A percentile compares a stretch with the other conserved stretches of the same genome.
phyloP scores from a whole-genome alignment of 2,329 filamentous ascomycete species.

The Diaporthe sp. region DNA sequence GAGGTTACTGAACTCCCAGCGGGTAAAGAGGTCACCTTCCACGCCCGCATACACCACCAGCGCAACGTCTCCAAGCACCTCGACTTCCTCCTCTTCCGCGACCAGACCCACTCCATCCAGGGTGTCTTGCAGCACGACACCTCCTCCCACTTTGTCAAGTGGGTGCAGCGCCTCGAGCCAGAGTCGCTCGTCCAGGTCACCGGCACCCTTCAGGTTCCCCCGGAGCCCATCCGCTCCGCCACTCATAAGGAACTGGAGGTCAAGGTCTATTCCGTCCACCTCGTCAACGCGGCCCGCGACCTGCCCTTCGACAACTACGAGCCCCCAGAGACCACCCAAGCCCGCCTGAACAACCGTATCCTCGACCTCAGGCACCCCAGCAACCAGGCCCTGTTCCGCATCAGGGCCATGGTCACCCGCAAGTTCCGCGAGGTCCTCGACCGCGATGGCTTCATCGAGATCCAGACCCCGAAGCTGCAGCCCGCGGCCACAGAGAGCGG shows the following conservation, averaged over 20 bases:
- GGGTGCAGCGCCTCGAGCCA: constrained; percentile 83
- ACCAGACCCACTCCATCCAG: constrained; percentile 86
- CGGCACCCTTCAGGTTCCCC: constrained; percentile 78
- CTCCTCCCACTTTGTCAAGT: constrained; percentile 78
- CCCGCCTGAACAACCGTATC: constrained; percentile 80
- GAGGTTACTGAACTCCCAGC: constrained; percentile 61
- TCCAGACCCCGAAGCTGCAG: constrained; percentile 93
- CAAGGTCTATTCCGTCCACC: constrained; percentile 66
- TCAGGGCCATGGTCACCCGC: constrained; percentile 83
- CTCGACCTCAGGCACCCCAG: constrained; percentile 87
- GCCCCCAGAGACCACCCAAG: constrained; percentile 60
- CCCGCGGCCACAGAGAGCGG: constrained; percentile 91
- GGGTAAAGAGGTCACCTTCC: constrained; percentile 73
- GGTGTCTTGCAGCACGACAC: constrained; percentile 73
- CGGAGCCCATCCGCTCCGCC: constrained; percentile 79
- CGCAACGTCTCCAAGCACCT: constrained; percentile 84
- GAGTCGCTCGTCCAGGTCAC: constrained; percentile 83
- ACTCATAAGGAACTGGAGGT: constrained; percentile 82
- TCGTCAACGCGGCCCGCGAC: constrained; percentile 62
- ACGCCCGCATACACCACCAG: constrained; percentile 80
- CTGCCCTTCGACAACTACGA: constrained; percentile 63
- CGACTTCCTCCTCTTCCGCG: constrained; percentile 87
- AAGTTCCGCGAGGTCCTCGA: constrained; percentile 84
- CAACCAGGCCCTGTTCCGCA: constrained; percentile 87
- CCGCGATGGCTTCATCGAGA: constrained; percentile 84